A percentile compares a stretch with the other conserved stretches of the same genome.
Conservation (phyloP, 257 asterid genomes). For the Coffea eugenioides region DNA sequence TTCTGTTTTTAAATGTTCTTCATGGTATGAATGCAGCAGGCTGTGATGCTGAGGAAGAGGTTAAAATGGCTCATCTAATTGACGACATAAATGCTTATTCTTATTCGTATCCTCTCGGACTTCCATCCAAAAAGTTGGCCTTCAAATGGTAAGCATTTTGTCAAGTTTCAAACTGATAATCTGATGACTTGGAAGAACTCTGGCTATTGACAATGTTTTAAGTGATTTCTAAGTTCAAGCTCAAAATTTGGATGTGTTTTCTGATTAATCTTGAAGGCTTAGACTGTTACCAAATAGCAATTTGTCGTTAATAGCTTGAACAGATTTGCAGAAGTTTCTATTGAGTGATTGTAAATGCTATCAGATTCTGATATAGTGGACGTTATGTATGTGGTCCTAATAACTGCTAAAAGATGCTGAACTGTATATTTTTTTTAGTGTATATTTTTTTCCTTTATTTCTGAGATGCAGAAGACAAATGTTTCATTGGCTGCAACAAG, state of each 20-base stretch:
- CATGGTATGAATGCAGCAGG: constrained; percentile 36
- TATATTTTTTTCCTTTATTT: too few relatives aligned
- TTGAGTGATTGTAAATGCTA: neutral
- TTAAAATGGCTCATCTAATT: constrained; percentile 53
- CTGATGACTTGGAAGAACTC: neutral
- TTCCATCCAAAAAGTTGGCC: constrained; percentile 60
- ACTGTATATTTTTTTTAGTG: too few relatives aligned
- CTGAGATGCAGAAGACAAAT: too few relatives aligned
- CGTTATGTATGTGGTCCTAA: neutral
- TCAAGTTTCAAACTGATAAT: neutral
- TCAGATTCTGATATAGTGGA: neutral
- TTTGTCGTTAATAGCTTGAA: neutral
- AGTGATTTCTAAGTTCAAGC: neutral
- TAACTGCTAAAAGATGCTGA: neutral
- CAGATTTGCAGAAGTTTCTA: neutral
- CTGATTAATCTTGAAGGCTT: neutral
- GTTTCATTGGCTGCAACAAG: too few relatives aligned
- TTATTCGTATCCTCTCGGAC: constrained; percentile 60
- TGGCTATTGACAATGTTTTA: neutral
- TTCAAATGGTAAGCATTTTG: constrained; percentile 72
- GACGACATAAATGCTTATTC: constrained; percentile 91
- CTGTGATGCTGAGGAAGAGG: constrained; percentile 57
- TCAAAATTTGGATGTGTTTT: neutral
- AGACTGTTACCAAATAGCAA: neutral
- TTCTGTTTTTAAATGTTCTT: constrained; percentile 10